Base-by-base conservation (phyloP, 441 rosid genomes). In the Cnidoscolus chayamansa region DNA sequence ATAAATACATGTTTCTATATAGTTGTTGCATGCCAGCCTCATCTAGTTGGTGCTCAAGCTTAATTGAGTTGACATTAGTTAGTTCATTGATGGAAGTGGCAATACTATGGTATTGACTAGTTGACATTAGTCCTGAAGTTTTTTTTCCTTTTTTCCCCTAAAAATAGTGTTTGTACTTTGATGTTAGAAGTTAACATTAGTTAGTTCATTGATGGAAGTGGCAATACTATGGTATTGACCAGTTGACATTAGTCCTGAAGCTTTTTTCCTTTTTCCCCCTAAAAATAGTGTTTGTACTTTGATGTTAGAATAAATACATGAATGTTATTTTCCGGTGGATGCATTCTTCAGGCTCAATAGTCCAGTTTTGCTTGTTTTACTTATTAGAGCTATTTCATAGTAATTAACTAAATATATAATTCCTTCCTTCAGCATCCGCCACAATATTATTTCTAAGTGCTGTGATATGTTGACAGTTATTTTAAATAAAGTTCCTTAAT, bases 231-330 rank as follows among this genome's bases (percentile, higher is more conserved):
- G 35, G 20, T 31, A 30, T 31, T 35, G 40, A 59, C 47, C n/a
- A 11, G 57, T 60, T 60, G 11, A 60, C 67, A 60, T 60, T 9
- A 35, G 43, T 61, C 30, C 5, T 35, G 5, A 37, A 32, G 11
- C 35, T 1, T 3, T 32, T 71, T 48, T 48, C 16, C 40, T 35
- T 35, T 4, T 35, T 60, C 48, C 49, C n/a, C 48, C 58, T 25
- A 60, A 32, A 32, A n/a, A 1, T n/a, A 17, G 32, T 6, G 54
- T 43, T 59, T 25, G 25, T 25, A 25, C 25, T 25, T 25, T 25
- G 25, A 37, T 58, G 64, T 70, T 60, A n/a, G 59, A 49, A 8
- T 35, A 35, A 71, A 32, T 20, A 60, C 17, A 30, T 10, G 73
- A 25, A 30, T 45, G 59, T 51, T 25, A 47, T 25, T 19, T 69